These are phyloP conservation scores for Centella asiatica DNA, from an alignment of 129 eudicot species.

Conservation along the genomic window DNA sequence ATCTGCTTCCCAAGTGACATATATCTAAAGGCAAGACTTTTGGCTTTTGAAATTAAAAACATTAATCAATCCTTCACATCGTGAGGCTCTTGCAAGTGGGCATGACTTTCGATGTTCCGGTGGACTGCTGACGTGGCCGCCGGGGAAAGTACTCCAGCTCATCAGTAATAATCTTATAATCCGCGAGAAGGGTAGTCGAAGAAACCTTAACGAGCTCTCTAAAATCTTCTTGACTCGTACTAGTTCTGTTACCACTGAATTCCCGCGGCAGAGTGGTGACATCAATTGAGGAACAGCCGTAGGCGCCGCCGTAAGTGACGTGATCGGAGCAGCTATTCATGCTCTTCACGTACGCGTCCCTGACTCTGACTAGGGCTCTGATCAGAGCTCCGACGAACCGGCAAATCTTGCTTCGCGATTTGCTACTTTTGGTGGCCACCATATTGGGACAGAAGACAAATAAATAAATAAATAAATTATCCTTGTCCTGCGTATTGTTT, in stretches of 20 bases:
- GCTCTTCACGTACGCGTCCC: conserved; percentile 4
- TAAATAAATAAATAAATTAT: too few species aligned
- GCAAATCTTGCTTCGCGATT: background rate
- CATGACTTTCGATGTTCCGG: background rate
- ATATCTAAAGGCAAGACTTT: too few species aligned
- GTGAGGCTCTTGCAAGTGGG: background rate
- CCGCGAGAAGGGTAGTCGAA: background rate
- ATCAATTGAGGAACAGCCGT: background rate
- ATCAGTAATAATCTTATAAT: background rate
- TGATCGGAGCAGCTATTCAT: background rate
- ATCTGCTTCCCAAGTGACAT: too few species aligned
- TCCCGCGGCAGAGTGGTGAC: conserved; percentile 8
- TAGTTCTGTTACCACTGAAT: conserved; percentile 3
- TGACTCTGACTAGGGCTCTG: conserved; percentile 5
- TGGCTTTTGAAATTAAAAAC: too few species aligned
- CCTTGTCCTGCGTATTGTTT: too few species aligned
- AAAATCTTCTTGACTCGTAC: conserved; percentile 1
- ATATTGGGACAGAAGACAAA: background rate
- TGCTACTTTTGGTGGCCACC: background rate
- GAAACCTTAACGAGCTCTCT: conserved; percentile 4
- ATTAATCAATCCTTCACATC: conserved; percentile 1
- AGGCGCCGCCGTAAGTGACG: conserved; percentile 2
- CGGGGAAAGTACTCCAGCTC: too few species aligned
- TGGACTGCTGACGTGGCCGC: background rate
- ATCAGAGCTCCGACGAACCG: conserved; percentile 3